phyloP scores from a whole-genome alignment of 2,329 filamentous ascomycete genomes.

The Neonectria neomacrospora region DNA sequence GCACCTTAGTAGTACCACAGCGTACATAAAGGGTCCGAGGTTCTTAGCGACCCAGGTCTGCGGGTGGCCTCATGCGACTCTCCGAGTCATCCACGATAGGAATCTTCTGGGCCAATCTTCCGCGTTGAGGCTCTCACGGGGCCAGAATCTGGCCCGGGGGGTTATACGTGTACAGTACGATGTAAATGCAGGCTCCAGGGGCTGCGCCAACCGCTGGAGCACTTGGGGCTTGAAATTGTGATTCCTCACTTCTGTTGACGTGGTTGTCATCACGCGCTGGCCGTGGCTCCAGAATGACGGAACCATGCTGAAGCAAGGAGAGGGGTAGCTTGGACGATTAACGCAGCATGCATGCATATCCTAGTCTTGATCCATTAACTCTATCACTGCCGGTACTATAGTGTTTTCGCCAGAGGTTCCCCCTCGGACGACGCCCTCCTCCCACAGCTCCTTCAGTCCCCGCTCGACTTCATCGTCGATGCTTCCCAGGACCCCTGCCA shows the following conservation, averaged over 20 bases:
- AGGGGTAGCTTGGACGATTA: conserved; percentile 18
- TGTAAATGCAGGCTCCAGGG: conserved; percentile 12
- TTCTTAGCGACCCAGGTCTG: not conserved
- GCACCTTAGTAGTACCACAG: conserved; percentile 6
- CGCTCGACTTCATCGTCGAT: conserved; percentile 55
- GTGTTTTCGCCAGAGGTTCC: conserved; percentile 32
- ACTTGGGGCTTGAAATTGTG: conserved; percentile 7
- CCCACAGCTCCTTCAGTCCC: conserved; percentile 55
- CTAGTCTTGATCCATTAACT: conserved; percentile 42
- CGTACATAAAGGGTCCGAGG: not conserved
- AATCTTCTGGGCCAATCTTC: conserved; percentile 8
- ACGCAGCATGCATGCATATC: conserved; percentile 25
- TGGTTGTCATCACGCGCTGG: conserved; percentile 21
- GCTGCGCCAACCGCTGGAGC: conserved; percentile 13
- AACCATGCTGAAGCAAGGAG: conserved; percentile 15
- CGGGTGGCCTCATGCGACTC: conserved; percentile 22
- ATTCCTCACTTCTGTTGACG: conserved; percentile 24
- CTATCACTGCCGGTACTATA: conserved; percentile 39
- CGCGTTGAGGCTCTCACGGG: conserved; percentile 16
- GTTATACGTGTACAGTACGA: conserved; percentile 1
- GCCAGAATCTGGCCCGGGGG: not conserved
- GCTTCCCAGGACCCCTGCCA: conserved; percentile 54
- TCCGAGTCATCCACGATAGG: conserved; percentile 5
- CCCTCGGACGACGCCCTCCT: conserved; percentile 48
- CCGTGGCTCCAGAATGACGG: conserved; percentile 27